Evolutionary conservation across 2,329 filamentous ascomycete genomes (phyloP).

Genomic region (Calonectria hawksworthii): DNA sequence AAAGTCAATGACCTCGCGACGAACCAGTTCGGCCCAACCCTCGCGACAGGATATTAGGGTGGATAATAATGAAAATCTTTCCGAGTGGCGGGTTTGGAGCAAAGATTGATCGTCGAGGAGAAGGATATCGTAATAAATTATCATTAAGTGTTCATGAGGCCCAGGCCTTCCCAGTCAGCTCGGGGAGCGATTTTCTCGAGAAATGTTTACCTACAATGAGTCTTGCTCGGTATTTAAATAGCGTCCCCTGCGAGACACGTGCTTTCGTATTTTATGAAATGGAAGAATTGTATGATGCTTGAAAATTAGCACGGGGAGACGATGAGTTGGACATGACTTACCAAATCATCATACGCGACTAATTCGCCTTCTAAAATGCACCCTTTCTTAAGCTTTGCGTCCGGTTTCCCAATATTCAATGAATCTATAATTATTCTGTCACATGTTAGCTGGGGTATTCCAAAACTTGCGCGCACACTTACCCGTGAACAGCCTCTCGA

Average conservation of each 20-base stretch:
- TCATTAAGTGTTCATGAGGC: constrained; percentile 70
- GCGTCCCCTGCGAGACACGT: constrained; percentile 79
- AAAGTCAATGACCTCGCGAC: constrained; percentile 79
- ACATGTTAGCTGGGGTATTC: background rate
- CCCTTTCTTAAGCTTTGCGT: constrained; percentile 71
- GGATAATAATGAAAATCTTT: constrained; percentile 72
- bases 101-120: constrained; percentile 68
- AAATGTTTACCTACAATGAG: constrained; percentile 65
- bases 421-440: constrained; percentile 71
- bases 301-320: constrained; percentile 25
- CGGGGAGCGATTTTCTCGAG: no score
- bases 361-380: constrained; percentile 91
- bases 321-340: constrained; percentile 39
- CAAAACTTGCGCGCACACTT: constrained; percentile 35
- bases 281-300: constrained; percentile 74
- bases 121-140: constrained; percentile 72
- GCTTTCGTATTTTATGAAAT: constrained; percentile 87
- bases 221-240: constrained; percentile 78
- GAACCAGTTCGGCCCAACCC: constrained; percentile 77
- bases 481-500: constrained; percentile 71
- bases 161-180: constrained; percentile 57
- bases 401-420: constrained; percentile 70
- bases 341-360: constrained; percentile 79
- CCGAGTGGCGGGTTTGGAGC: constrained; percentile 65
- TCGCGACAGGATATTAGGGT: constrained; percentile 63